Conservation (phyloP, 257 asterid species). For the Nicotiana paniculata region DNA sequence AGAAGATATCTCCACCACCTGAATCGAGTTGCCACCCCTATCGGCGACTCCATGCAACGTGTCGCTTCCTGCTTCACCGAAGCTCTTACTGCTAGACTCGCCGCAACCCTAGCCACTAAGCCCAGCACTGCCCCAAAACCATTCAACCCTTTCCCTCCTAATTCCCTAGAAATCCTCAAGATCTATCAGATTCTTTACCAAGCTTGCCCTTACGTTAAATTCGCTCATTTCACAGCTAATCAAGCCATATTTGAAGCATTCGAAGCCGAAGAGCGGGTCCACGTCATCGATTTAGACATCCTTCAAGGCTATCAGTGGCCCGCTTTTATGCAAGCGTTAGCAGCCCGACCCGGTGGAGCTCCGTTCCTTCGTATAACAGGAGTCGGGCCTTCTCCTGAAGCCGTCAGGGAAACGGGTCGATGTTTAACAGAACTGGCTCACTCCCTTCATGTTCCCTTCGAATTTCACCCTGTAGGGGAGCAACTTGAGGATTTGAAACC, state of each 20-base stretch:
- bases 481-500: constrained; percentile 67
- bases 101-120: constrained; percentile 56
- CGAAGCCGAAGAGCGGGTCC: constrained; percentile 65
- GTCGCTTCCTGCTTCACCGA: constrained; percentile 78
- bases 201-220: constrained; percentile 81
- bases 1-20: constrained; percentile 69
- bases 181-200: constrained; percentile 82
- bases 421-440: constrained; percentile 62
- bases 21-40: constrained; percentile 54
- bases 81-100: constrained; percentile 58
- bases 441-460: constrained; percentile 73
- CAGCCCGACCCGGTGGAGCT: constrained; percentile 77
- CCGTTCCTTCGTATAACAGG: constrained; percentile 79
- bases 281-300: constrained; percentile 76
- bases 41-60: constrained; percentile 85
- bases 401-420: constrained; percentile 62
- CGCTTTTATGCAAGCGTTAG: constrained; percentile 86
- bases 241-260: constrained; percentile 87
- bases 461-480: constrained; percentile 70
- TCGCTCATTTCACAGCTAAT: constrained; percentile 83
- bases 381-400: constrained; percentile 59
- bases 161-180: constrained; percentile 69
- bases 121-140: constrained; percentile 37
- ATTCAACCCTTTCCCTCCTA: constrained; percentile 64
- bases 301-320: constrained; percentile 95